Conservation (phyloP, 441 rosid genomes). For the Pelargonium australe region DNA sequence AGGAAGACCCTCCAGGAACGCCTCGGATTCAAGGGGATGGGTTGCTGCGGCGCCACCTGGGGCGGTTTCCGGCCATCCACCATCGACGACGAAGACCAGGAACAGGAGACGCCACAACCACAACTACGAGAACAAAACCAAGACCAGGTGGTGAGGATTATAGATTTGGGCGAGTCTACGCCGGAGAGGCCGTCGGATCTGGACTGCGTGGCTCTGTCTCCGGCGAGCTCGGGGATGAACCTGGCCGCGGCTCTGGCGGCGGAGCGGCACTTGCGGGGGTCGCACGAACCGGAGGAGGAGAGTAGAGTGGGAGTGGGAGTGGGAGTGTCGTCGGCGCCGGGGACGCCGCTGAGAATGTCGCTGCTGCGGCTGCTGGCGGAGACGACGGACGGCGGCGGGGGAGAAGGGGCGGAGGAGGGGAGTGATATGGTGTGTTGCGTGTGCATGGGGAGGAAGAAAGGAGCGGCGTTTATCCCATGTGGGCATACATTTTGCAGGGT, state of each 20-base stretch:
- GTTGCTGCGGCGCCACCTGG: constrained; percentile 61
- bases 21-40: constrained; percentile 47
- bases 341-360: constrained; percentile 40
- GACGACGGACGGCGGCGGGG: constrained; percentile 34
- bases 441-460: constrained; percentile 80
- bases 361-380: constrained; percentile 74
- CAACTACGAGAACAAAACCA: neutral
- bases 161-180: constrained; percentile 17
- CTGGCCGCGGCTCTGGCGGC: constrained; percentile 82
- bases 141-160: neutral
- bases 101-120: neutral
- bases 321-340: constrained; percentile 26
- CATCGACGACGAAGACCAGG: constrained; percentile 30
- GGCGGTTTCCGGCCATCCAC: constrained; percentile 36
- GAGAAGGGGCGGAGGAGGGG: constrained; percentile 23
- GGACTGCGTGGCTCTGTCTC: constrained; percentile 18
- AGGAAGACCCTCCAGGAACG: constrained; percentile 45
- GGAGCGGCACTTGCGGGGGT: constrained; percentile 49
- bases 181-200: constrained; percentile 17
- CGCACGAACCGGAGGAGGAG: constrained; percentile 20
- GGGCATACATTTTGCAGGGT: constrained; percentile 84
- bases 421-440: constrained; percentile 77
- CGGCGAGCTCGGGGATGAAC: constrained; percentile 46
- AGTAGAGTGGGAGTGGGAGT: neutral
- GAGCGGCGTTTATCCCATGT: constrained; percentile 89